Conservation (phyloP, 306 rosid genomes). For the Malus fusca region DNA sequence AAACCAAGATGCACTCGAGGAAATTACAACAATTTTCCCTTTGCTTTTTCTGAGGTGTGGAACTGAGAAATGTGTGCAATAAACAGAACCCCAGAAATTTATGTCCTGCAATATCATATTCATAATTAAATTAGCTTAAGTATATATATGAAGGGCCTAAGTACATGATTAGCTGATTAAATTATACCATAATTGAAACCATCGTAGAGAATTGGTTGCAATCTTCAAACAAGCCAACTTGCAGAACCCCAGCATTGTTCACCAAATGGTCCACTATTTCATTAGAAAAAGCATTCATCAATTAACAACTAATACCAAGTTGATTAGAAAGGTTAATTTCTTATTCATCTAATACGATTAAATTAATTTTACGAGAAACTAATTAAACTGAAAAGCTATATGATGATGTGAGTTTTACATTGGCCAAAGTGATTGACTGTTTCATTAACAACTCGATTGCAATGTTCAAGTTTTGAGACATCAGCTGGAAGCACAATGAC, state of each 20-base stretch:
- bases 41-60: conserved; percentile 41
- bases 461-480: conserved; percentile 47
- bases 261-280: conserved; percentile 15
- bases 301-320: background rate
- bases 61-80: conserved; percentile 39
- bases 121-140: background rate
- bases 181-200: background rate
- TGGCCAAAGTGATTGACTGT: conserved; percentile 44
- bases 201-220: background rate
- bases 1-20: conserved; percentile 54
- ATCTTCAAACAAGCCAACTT: conserved; percentile 5
- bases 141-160: background rate
- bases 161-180: no score
- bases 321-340: no score
- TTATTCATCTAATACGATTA: no score
- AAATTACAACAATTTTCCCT: conserved; percentile 55
- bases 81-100: conserved; percentile 64
- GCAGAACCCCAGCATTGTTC: conserved; percentile 14
- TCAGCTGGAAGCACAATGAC: conserved; percentile 41
- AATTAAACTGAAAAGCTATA: no score
- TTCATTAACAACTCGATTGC: conserved; percentile 35
- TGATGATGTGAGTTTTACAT: conserved; percentile 12
- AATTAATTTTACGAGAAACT: no score
- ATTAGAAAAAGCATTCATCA: background rate
- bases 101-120: conserved; percentile 30